Evolutionary conservation across 495 filamentous ascomycete species (phyloP).

Genomic region (Penicillium taxi): DNA sequence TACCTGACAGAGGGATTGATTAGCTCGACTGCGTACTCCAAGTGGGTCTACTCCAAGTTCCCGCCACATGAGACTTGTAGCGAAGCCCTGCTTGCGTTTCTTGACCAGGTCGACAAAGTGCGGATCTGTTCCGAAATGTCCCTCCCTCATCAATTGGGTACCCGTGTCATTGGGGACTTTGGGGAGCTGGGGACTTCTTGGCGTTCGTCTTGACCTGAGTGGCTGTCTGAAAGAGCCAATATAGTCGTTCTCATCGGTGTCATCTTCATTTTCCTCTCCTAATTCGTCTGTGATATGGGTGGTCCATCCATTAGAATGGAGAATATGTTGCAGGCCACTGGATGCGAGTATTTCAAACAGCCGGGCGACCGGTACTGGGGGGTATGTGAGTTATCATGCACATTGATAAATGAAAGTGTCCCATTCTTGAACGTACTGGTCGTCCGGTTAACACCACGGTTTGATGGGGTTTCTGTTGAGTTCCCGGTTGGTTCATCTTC

Average conservation of each 20-base stretch:
- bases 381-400: constrained; percentile 4
- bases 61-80: constrained; percentile 63
- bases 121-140: constrained; percentile 62
- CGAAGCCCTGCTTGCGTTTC: constrained; percentile 52
- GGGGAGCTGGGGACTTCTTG: constrained; percentile 49
- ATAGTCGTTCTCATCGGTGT: constrained; percentile 13
- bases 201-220: constrained; percentile 13
- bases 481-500: constrained; percentile 34
- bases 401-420: no score
- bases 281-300: constrained; percentile 12
- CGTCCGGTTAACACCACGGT: no score
- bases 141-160: constrained; percentile 66
- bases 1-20: constrained; percentile 61
- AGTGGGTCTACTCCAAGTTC: constrained; percentile 60
- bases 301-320: constrained; percentile 27
- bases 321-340: constrained; percentile 30
- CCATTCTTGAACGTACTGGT: no score
- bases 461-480: no score
- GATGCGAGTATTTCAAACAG: constrained; percentile 32
- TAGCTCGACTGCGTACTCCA: constrained; percentile 45
- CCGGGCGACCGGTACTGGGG: constrained; percentile 23
- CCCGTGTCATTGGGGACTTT: constrained; percentile 73
- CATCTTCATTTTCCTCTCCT: constrained; percentile 24
- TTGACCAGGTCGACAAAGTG: constrained; percentile 40
- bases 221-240: constrained; percentile 18